These are phyloP conservation scores for Penicillium sp. DNA, from an alignment of 2,329 filamentous ascomycete species.

Conservation along the genomic window DNA sequence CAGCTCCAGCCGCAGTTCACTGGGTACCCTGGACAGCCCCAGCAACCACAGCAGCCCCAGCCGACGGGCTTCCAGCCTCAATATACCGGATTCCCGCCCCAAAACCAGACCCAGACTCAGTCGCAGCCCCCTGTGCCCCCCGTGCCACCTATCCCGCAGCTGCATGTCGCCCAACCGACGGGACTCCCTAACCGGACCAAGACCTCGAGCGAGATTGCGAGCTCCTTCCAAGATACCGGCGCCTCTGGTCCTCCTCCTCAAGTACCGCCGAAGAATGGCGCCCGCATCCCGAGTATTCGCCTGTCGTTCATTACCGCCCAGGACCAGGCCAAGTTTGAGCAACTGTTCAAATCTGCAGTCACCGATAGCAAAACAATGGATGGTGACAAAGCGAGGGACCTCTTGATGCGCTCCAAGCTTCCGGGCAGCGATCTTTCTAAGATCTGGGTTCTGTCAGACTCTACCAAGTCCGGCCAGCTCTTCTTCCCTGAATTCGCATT, in stretches of 20 bases:
- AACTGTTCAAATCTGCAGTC: constrained; percentile 93
- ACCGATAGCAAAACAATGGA: constrained; percentile 83
- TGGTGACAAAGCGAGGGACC: constrained; percentile 87
- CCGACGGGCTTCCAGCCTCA: constrained; percentile 58
- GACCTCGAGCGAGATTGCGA: constrained; percentile 67
- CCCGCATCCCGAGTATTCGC: constrained; percentile 90
- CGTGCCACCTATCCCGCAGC: constrained; percentile 27
- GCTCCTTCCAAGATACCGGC: constrained; percentile 58
- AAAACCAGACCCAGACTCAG: constrained; percentile 43
- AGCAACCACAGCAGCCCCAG: constrained; percentile 50
- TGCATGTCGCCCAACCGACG: constrained; percentile 51
- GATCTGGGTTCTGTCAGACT: constrained; percentile 94
- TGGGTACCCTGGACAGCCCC: constrained; percentile 48
- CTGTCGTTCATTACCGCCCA: constrained; percentile 94
- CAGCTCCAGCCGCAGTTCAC: constrained; percentile 53
- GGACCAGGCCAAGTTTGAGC: constrained; percentile 97
- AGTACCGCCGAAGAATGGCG: constrained; percentile 65
- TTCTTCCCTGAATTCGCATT: constrained; percentile 97
- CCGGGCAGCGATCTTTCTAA: constrained; percentile 85
- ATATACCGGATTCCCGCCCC: constrained; percentile 62
- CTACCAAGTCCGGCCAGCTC: constrained; percentile 92
- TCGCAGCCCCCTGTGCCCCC: constrained; percentile 25
- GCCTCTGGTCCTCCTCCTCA: constrained; percentile 57
- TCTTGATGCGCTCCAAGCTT: constrained; percentile 85
- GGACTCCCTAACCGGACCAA: constrained; percentile 59